Conservation (phyloP, 164 flowering plant genomes). For the Umbellularia californica region DNA sequence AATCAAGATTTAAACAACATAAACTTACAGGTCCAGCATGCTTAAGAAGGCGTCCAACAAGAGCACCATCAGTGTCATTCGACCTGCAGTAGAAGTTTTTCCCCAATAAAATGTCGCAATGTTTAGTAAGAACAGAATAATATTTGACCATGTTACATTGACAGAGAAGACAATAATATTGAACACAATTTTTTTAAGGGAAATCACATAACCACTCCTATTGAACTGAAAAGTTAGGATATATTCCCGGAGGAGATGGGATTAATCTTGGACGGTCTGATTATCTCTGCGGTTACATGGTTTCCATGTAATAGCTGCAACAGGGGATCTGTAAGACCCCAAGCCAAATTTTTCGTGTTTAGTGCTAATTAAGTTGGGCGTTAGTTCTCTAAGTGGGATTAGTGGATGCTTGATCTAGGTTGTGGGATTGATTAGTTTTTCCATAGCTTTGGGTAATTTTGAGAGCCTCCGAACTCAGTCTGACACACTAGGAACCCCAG, state of each 20-base stretch:
- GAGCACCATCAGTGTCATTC: slow-evolving; percentile 44
- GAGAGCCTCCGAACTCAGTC: too few species aligned
- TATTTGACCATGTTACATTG: neutral
- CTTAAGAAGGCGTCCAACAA: slow-evolving; percentile 55
- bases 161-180: neutral
- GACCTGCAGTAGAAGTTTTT: slow-evolving; percentile 29
- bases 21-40: slow-evolving; percentile 90
- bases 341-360: too few species aligned
- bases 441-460: too few species aligned
- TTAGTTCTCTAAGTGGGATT: too few species aligned
- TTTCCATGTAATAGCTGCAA: too few species aligned
- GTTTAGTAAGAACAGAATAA: neutral
- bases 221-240: neutral
- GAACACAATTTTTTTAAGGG: neutral
- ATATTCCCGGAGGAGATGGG: neutral
- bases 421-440: too few species aligned
- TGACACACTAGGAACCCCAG: too few species aligned
- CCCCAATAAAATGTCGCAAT: neutral
- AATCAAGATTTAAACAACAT: neutral
- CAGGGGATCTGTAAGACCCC: too few species aligned
- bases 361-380: too few species aligned
- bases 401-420: too few species aligned
- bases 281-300: neutral
- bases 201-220: too few species aligned
- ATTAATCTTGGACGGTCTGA: neutral